These are phyloP conservation scores for Marchantia polymorpha DNA, from an alignment of 225 moss, liverwort and hornwort genomes.

Conservation along the genomic window DNA sequence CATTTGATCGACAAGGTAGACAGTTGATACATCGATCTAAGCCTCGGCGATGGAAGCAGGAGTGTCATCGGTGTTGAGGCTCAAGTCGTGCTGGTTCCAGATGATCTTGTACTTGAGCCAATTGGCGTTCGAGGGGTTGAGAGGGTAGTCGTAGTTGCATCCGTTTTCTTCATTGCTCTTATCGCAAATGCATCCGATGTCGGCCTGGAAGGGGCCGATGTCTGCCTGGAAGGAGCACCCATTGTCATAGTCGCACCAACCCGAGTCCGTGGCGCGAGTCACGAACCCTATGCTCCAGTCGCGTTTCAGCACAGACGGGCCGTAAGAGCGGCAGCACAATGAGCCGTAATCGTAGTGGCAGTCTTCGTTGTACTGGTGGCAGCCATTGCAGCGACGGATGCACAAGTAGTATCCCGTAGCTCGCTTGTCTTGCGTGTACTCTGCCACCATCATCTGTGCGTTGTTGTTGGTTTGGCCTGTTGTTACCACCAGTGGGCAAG, in stretches of 20 bases:
- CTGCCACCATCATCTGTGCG: too few species aligned
- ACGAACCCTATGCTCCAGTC: background rate
- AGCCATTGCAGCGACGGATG: too few species aligned
- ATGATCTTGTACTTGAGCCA: slow-evolving; percentile 4
- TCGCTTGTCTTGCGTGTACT: too few species aligned
- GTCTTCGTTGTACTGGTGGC: slow-evolving; percentile 12
- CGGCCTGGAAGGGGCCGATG: background rate
- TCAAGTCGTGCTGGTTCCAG: background rate
- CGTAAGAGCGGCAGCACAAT: slow-evolving; percentile 15
- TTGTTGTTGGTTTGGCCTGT: too few species aligned
- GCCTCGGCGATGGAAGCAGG: too few species aligned
- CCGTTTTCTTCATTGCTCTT: background rate
- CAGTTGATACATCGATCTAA: too few species aligned
- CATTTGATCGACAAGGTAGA: too few species aligned
- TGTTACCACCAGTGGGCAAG: too few species aligned
- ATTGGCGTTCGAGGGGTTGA: background rate
- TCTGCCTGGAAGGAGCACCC: slow-evolving; percentile 6
- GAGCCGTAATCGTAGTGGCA: background rate
- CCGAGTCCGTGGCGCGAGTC: background rate
- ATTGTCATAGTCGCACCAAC: slow-evolving; percentile 13
- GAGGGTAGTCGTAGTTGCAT: too few species aligned
- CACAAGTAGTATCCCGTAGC: too few species aligned
- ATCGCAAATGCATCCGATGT: background rate
- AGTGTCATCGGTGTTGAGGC: too few species aligned
- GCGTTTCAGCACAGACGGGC: background rate